Evolutionary conservation across 2,329 filamentous ascomycete genomes (phyloP), one percentile per base, ranked within the genome.

Genomic region (Ascochyta clinopodiicola): DNA sequence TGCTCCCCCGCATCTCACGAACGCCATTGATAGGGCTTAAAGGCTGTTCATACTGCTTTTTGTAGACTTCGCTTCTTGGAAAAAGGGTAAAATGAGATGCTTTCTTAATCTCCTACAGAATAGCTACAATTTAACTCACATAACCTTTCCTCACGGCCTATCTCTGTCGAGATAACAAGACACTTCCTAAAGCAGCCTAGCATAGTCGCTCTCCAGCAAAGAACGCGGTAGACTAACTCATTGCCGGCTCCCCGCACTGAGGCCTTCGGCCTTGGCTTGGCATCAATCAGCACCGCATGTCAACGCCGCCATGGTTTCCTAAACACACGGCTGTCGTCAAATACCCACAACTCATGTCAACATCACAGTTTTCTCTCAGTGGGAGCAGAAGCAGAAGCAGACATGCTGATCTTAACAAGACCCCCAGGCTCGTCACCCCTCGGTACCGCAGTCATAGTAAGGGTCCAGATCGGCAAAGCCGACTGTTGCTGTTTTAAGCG

Each of bases 401-500:
- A 32, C 12, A 4, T 17, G 31, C 24, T 32, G 2, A 27, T 34
- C 17, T 44, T 24, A 17, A 12, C 37, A 32, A 37, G 32, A 24
- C 31, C 32, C 6, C n/a, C 21, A 44, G 27, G 9, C 15, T 38
- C 19, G 48, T 9, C 22, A 1, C 7, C 27, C 37, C 22, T 22
- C 17, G 25, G 40, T 21, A 31, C 34, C 27, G 35, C 17, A 8
- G 34, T 38, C 15, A 39, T 25, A 39, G 36, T 13, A n/a, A 49
- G 39, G 45, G 51, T 42, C 31, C 42, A 37, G 52, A 50, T 50
- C 31, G 25, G 42, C 52, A 19, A n/a, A 13, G 43, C 42, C 37
- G 24, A 29, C n/a, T 17, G 24, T 38, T 46, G 52, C 46, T 56
- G 46, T 51, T 51, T 40, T 48, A 45, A 48, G 54, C 47, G 34